phyloP scores from a whole-genome alignment of 305 asterid genomes.

The Euphrasia arctica region DNA sequence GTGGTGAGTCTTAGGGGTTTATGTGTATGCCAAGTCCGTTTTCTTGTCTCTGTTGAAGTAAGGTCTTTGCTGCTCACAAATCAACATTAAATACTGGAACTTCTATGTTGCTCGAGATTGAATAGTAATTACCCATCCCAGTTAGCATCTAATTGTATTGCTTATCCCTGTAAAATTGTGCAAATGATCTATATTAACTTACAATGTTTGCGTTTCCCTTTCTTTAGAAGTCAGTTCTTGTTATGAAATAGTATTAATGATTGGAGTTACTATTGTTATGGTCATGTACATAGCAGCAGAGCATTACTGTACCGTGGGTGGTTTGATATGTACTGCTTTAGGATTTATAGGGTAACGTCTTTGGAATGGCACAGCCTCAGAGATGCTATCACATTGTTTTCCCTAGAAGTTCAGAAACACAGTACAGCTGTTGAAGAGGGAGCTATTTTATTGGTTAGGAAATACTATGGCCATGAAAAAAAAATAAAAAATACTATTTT shows the following conservation, averaged over 20 bases:
- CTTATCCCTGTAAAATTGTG: background rate
- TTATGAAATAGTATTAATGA: background rate
- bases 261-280: background rate
- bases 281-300: background rate
- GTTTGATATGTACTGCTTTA: conserved; percentile 10
- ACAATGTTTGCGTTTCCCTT: background rate
- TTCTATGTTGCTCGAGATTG: conserved; percentile 3
- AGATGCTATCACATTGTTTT: background rate
- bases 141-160: conserved; percentile 9
- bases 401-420: background rate
- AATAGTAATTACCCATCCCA: background rate
- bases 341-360: background rate
- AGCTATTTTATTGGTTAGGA: background rate
- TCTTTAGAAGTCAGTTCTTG: background rate
- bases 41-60: conserved; percentile 1
- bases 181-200: background rate
- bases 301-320: background rate
- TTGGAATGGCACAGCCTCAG: background rate
- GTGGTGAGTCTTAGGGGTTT: background rate
- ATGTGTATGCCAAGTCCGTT: background rate
- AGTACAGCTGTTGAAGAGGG: background rate
- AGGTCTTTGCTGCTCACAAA: background rate
- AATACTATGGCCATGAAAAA: background rate
- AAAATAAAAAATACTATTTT: too few relatives aligned
- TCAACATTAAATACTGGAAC: background rate